Percentiles rank a stretch among this genome's conserved stretches.
These are phyloP conservation scores for Proteromonas lacertae DNA, from an alignment of 352 stramenopile species.

Conservation along the genomic window DNA sequence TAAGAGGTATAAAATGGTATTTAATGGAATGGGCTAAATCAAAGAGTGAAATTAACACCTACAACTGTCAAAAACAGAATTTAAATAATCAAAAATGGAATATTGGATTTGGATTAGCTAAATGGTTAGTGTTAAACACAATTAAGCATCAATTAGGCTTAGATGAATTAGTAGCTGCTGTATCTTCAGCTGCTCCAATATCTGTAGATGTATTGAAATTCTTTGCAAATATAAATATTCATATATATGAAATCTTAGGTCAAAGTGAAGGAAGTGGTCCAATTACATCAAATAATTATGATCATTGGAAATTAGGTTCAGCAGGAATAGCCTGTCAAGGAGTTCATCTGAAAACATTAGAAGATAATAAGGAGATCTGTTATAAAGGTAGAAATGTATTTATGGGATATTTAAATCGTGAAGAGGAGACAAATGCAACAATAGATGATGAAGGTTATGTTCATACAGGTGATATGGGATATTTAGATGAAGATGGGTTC, in stretches of 20 bases:
- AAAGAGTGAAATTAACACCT: constrained; percentile 1
- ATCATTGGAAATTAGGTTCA: constrained; percentile 5
- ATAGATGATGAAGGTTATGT: constrained; percentile 35
- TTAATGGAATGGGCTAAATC: constrained; percentile 16
- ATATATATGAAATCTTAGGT: constrained; percentile 17
- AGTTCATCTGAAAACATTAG: constrained; percentile 11
- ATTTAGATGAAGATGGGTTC: constrained; percentile 48
- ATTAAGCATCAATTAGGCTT: constrained; percentile 9
- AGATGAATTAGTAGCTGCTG: constrained; percentile 6
- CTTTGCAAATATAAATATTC: constrained; percentile 16
- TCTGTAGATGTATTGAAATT: constrained; percentile 15
- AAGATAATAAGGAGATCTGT: constrained; percentile 11
- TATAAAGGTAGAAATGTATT: constrained; percentile 23
- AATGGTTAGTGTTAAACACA: constrained; percentile 7
- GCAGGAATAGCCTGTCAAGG: constrained; percentile 10
- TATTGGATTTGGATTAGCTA: constrained; percentile 11
- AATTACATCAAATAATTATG: not conserved
- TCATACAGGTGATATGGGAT: constrained; percentile 43
- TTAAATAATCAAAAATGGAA: constrained; percentile 8
- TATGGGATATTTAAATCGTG: constrained; percentile 41
- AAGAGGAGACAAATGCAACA: constrained; percentile 32
- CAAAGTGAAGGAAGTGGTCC: constrained; percentile 6
- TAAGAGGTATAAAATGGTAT: constrained; percentile 13
- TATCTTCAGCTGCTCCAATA: constrained; percentile 14
- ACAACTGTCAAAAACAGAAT: constrained; percentile 2